Conservation (phyloP, 768 basidiomycete genomes). For the Kwoniella europaea region DNA sequence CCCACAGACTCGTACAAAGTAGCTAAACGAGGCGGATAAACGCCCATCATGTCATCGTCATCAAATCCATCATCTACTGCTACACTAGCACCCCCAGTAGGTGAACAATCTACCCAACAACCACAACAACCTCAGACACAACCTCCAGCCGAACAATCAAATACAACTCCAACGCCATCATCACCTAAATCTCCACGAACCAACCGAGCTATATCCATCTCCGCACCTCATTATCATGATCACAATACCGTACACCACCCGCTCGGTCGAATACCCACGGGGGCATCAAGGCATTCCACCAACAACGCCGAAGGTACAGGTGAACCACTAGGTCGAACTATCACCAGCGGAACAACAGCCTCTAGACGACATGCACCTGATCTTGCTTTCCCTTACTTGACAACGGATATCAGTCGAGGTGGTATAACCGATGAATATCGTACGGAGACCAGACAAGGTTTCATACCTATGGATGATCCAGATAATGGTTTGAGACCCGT, state of each 20-base stretch:
- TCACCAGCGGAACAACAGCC: neutral
- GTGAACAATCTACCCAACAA: neutral
- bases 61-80: neutral
- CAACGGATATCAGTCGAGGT: slow-evolving; percentile 33
- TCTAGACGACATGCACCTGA: slow-evolving; percentile 24
- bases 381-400: slow-evolving; percentile 37
- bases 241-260: neutral
- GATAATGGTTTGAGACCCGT: slow-evolving; percentile 25
- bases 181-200: neutral
- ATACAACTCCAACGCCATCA: neutral
- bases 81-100: neutral
- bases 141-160: neutral
- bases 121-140: neutral
- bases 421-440: slow-evolving; percentile 39
- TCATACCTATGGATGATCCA: slow-evolving; percentile 27
- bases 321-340: slow-evolving; percentile 6
- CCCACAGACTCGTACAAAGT: neutral
- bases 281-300: neutral
- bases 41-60: neutral
- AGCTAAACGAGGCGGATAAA: neutral
- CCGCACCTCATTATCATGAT: slow-evolving; percentile 9
- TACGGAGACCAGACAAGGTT: slow-evolving; percentile 29
- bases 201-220: slow-evolving; percentile 6
- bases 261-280: neutral
- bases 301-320: neutral